Evolutionary conservation across 768 basidiomycete genomes (phyloP).

Genomic region (Hygrophoropsis aurantiaca): DNA sequence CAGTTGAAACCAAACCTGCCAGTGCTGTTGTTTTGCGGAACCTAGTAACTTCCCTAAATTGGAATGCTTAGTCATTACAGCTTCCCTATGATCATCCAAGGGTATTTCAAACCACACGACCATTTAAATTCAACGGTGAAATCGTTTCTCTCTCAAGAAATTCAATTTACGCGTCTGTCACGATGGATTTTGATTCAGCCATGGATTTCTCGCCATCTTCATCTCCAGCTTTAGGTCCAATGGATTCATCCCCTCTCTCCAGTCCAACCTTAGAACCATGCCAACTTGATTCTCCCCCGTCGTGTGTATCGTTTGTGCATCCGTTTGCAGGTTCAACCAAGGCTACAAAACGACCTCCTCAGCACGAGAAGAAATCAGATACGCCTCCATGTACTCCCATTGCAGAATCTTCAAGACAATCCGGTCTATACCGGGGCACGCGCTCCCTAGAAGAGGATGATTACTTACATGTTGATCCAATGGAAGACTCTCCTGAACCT

Average conservation of each 20-base stretch:
- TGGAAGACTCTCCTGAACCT: constrained; percentile 9
- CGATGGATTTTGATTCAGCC: constrained; percentile 3
- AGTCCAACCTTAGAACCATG: constrained; percentile 28
- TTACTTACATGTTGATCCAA: constrained; percentile 13
- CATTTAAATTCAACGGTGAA: neutral
- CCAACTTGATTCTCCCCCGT: constrained; percentile 31
- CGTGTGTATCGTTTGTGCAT: constrained; percentile 27
- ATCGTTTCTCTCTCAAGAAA: too few species aligned
- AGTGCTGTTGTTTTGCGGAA: too few species aligned
- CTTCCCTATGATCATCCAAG: too few species aligned
- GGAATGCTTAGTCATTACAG: too few species aligned
- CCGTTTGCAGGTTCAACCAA: constrained; percentile 64
- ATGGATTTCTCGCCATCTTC: constrained; percentile 49
- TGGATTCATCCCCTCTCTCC: constrained; percentile 38
- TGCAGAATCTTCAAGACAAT: constrained; percentile 14
- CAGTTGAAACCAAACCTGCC: too few species aligned
- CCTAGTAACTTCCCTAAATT: too few species aligned
- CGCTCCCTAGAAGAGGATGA: constrained; percentile 27
- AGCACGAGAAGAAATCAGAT: constrained; percentile 41
- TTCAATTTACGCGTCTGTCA: too few species aligned
- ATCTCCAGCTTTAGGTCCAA: constrained; percentile 40
- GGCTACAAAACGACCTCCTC: constrained; percentile 39
- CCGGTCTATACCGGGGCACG: constrained; percentile 14
- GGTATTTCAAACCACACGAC: constrained; percentile 3
- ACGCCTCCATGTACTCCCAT: constrained; percentile 21